phyloP scores from a whole-genome alignment of 2,329 filamentous ascomycete species.

The Hyphodiscus sp. region DNA sequence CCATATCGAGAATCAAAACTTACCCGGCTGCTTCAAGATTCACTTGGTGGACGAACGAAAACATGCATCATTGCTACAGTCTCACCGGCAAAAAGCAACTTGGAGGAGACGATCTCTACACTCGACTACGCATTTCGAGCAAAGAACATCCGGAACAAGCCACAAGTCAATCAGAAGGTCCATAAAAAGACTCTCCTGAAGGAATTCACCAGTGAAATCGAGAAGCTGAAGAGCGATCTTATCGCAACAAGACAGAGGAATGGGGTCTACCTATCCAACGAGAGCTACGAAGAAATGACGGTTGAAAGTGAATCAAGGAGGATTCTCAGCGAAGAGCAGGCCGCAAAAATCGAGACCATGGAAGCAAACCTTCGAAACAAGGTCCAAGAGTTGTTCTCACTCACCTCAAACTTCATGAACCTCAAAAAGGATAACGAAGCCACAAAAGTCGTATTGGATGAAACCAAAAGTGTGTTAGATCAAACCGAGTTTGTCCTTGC shows the following conservation, averaged over 20 bases:
- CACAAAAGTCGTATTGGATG: conserved; percentile 64
- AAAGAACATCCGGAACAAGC: conserved; percentile 98
- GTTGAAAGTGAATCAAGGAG: conserved; percentile 86
- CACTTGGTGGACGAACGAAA: conserved; percentile 88
- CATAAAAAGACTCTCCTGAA: conserved; percentile 88
- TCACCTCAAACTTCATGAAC: conserved; percentile 81
- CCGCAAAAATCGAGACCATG: conserved; percentile 85
- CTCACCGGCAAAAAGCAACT: conserved; percentile 87
- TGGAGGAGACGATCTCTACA: conserved; percentile 97
- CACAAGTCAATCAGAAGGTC: conserved; percentile 85
- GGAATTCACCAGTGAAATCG: conserved; percentile 88
- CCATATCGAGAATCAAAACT: conserved; percentile 92
- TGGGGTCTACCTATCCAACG: conserved; percentile 86
- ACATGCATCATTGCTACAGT: conserved; percentile 98
- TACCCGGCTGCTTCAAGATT: conserved; percentile 91
- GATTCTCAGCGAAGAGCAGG: conserved; percentile 87
- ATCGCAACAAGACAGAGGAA: conserved; percentile 90
- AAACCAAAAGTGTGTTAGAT: conserved; percentile 74
- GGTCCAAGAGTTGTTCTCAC: conserved; percentile 80
- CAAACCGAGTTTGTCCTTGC: conserved; percentile 81
- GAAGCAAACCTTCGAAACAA: conserved; percentile 89
- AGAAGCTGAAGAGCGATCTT: conserved; percentile 88
- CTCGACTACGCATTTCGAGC: conserved; percentile 96
- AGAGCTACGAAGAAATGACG: conserved; percentile 84
- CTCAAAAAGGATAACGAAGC: conserved; percentile 86